Evolutionary conservation across 805 yeast species (phyloP).

Genomic region (Monosporozyma aerobia): DNA sequence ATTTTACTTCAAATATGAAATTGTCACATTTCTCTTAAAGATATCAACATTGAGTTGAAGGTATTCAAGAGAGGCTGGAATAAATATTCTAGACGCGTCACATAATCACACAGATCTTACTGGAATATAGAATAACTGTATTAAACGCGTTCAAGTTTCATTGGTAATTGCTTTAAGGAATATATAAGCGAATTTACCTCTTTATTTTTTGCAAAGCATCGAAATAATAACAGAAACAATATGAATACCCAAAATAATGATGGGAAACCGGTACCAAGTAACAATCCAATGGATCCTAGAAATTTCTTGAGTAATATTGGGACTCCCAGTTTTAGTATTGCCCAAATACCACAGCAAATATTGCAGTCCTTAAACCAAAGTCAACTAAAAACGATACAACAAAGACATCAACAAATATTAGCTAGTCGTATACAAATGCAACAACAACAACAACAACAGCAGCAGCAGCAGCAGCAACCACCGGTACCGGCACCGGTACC

Average conservation of each 20-base stretch:
- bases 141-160: background rate
- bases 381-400: conserved; percentile 29
- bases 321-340: conserved; percentile 27
- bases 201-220: background rate
- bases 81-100: background rate
- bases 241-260: conserved; percentile 1
- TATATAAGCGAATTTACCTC: background rate
- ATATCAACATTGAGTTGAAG: background rate
- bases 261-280: background rate
- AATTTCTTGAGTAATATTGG: conserved; percentile 25
- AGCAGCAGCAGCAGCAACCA: conserved; percentile 9
- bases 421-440: conserved; percentile 24
- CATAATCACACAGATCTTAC: background rate
- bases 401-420: conserved; percentile 27
- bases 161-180: background rate
- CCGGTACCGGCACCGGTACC: conserved; percentile 4
- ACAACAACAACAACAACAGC: conserved; percentile 16
- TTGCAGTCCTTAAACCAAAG: conserved; percentile 24
- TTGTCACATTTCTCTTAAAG: background rate
- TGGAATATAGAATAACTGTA: background rate
- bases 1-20: background rate
- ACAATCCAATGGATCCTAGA: background rate
- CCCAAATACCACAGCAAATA: conserved; percentile 28
- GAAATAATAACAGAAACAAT: conserved; percentile 1
- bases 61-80: background rate